Evolutionary conservation across 257 asterid species (phyloP).

Genomic region (Orobanche coerulescens): DNA sequence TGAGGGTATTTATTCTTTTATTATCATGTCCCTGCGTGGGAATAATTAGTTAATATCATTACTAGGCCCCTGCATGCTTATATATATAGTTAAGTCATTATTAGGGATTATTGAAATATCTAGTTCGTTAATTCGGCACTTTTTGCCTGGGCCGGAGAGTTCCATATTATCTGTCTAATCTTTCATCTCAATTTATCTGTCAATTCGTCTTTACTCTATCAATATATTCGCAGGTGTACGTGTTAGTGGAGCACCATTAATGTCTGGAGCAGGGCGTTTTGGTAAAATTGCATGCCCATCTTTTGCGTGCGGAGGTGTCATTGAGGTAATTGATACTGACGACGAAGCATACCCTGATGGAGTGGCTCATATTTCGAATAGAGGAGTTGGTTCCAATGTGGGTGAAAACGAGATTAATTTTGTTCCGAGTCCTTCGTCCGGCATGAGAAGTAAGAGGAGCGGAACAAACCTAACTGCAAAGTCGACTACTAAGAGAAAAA

Average conservation of each 20-base stretch:
- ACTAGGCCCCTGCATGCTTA: too few relatives aligned
- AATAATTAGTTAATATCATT: too few relatives aligned
- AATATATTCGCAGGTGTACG: slow-evolving; percentile 12
- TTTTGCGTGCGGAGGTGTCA: slow-evolving; percentile 6
- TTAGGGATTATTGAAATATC: too few relatives aligned
- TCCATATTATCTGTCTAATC: too few relatives aligned
- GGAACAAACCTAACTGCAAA: background rate
- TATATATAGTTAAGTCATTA: too few relatives aligned
- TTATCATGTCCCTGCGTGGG: too few relatives aligned
- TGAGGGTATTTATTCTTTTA: too few relatives aligned
- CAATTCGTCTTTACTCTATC: background rate
- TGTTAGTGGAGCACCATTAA: background rate
- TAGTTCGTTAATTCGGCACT: too few relatives aligned
- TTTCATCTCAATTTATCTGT: background rate
- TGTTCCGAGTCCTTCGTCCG: background rate
- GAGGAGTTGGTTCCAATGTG: background rate
- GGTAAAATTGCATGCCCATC: background rate
- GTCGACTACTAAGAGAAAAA: slow-evolving; percentile 10
- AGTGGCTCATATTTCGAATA: background rate
- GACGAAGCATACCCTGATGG: background rate
- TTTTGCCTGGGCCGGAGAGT: too few relatives aligned
- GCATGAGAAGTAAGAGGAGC: background rate
- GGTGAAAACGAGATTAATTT: background rate
- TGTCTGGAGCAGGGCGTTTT: background rate
- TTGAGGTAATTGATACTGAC: slow-evolving; percentile 20